Conservation (phyloP, 306 rosid genomes). For the Fagus sylvatica region DNA sequence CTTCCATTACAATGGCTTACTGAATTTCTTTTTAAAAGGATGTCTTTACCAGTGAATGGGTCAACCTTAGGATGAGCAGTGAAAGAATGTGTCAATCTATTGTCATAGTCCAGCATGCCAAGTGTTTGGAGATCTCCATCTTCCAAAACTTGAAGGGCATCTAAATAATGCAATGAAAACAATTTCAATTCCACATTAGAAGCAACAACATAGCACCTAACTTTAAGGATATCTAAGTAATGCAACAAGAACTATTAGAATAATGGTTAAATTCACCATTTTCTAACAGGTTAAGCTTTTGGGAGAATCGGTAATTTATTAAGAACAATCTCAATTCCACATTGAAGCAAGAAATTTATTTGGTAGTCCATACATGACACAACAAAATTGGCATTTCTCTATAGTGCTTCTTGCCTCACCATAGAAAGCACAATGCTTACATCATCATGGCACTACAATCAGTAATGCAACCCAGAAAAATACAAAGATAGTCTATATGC, state of each 20-base stretch:
- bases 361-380: not conserved
- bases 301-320: no score
- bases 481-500: no score
- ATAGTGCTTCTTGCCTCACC: conserved; percentile 12
- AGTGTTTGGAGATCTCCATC: conserved; percentile 97
- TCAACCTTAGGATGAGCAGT: conserved; percentile 99
- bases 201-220: no score
- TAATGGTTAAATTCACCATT: no score
- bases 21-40: conserved; percentile 25
- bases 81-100: conserved; percentile 83
- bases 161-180: conserved; percentile 40
- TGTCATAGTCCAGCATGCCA: conserved; percentile 92
- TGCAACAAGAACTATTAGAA: no score
- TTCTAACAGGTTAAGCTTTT: no score
- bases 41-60: conserved; percentile 75
- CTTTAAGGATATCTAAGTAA: no score
- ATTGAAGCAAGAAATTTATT: conserved; percentile 11
- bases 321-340: not conserved
- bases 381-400: conserved; percentile 6
- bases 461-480: no score
- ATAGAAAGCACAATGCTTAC: not conserved
- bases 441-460: conserved; percentile 1
- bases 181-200: conserved; percentile 28
- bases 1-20: conserved; percentile 13
- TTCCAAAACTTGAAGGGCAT: conserved; percentile 87